Base-by-base conservation (phyloP, 2,329 filamentous ascomycete genomes). In the Diaporthe australafricana region DNA sequence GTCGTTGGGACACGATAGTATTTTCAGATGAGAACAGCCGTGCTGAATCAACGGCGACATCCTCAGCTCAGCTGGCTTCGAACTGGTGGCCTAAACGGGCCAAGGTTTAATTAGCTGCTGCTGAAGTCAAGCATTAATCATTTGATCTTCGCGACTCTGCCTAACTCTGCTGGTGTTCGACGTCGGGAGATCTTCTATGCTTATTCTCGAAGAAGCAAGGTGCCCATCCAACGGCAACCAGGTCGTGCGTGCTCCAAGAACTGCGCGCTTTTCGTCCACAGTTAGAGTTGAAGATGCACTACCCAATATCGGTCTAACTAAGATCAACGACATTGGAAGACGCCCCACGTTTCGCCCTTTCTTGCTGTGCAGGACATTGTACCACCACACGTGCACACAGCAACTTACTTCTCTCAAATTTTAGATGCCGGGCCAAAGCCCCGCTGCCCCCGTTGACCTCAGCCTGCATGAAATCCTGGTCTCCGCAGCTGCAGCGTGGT, bases 1-100 rank as follows among this genome's bases (percentile, higher is more conserved):
- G n/a, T n/a, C n/a, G n/a, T n/a, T n/a, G n/a, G n/a, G n/a, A n/a
- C n/a, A n/a, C 25, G 42, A 17, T 42, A 42, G 32, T 35, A n/a
- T n/a, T 42, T 63, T 63, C 60, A 63, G 60, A 63, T 63, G 60
- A 48, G 27, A 63, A 63, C 25, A 63, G 27, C 57, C 57, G 57
- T 63, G 57, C 57, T 63, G 25, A 47, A 47, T 42, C 17, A 48
- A 63, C 30, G 60, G 42, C 60, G 27, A 48, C 27, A 25, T 48
- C 57, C 42, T 48, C 57, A 48, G 42, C 60, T 63, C 42, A 35
- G 27, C 27, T 48, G 27, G 35, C 30, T n/a, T 63, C 42, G 60
- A 62, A 63, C 60, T 63, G 60, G 40, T 63, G 60, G 60, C 60
- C 42, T 35, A 63, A 63, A 48, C 42, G 42, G 60, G 27, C 60